A percentile compares a stretch with the other conserved stretches of the same genome.
phyloP scores from a whole-genome alignment of 106 monocot genomes.

The Dioscorea alata region DNA sequence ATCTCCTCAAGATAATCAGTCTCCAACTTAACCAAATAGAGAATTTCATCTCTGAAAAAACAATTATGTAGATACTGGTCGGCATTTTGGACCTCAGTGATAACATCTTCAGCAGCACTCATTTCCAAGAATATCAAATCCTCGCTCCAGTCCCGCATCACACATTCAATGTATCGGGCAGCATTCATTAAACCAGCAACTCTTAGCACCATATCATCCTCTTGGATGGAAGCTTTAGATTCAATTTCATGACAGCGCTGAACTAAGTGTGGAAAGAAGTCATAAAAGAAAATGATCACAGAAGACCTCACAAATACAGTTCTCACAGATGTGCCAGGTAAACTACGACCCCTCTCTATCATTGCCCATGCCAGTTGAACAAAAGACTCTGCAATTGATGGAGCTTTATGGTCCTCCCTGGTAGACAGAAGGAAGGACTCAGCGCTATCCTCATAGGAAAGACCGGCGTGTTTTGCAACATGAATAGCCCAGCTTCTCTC shows the following conservation, averaged over 20 bases:
- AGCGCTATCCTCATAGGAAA: conserved; percentile 2
- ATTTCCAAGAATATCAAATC: conserved; percentile 46
- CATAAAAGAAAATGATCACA: conserved; percentile 34
- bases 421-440: conserved; percentile 45
- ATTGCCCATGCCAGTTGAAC: conserved; percentile 45
- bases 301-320: conserved; percentile 49
- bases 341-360: conserved; percentile 43
- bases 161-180: conserved; percentile 53
- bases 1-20: conserved; percentile 60
- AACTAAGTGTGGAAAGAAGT: conserved; percentile 44
- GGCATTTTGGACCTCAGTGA: neutral
- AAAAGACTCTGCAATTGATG: conserved; percentile 50
- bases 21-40: conserved; percentile 39
- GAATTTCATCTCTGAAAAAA: conserved; percentile 43
- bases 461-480: conserved; percentile 15
- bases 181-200: conserved; percentile 40
- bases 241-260: conserved; percentile 32
- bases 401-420: conserved; percentile 65
- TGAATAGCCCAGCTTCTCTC: conserved; percentile 41
- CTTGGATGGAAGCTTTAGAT: conserved; percentile 12
- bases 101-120: conserved; percentile 10
- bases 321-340: conserved; percentile 25
- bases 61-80: neutral
- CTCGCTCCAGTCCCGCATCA: conserved; percentile 65
- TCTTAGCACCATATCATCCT: conserved; percentile 31